Evolutionary conservation across 805 yeast genomes (phyloP).

Genomic region (Yarrowia sp.): DNA sequence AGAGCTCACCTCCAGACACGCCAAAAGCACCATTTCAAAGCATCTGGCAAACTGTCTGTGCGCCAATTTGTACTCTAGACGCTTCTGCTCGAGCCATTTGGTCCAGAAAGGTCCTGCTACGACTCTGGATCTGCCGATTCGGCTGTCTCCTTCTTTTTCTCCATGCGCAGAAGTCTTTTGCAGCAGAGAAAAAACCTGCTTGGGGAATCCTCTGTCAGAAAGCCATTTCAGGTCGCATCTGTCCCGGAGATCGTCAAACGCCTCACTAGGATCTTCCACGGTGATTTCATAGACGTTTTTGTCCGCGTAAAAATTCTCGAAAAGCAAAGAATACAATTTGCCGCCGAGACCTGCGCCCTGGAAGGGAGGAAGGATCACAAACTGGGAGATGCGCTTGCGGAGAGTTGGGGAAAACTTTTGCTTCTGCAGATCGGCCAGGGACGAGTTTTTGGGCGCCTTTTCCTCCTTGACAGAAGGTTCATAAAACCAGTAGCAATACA

Average conservation of each 20-base stretch:
- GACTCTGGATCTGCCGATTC: constrained; percentile 28
- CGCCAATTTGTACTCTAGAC: constrained; percentile 57
- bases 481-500: constrained; percentile 79
- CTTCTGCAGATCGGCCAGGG: constrained; percentile 39
- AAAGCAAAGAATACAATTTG: constrained; percentile 56
- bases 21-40: constrained; percentile 68
- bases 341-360: constrained; percentile 72
- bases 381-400: constrained; percentile 83
- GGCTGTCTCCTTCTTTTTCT: constrained; percentile 28
- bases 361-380: constrained; percentile 77
- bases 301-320: constrained; percentile 56
- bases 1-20: constrained; percentile 35
- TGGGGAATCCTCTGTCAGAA: constrained; percentile 32
- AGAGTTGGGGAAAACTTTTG: constrained; percentile 33
- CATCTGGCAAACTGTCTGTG: constrained; percentile 74
- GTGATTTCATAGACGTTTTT: constrained; percentile 63
- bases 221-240: constrained; percentile 65
- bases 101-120: constrained; percentile 6
- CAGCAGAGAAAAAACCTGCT: too few relatives aligned
- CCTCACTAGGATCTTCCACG: constrained; percentile 92
- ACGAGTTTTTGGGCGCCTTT: constrained; percentile 41
- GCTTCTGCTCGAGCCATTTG: constrained; percentile 45
- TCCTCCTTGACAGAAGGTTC: constrained; percentile 36
- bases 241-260: constrained; percentile 88
- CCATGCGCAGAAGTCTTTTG: constrained; percentile 31